These are phyloP conservation scores for Noccaea caerulescens DNA, from an alignment of 345 rosid genomes.

Conservation along the genomic window DNA sequence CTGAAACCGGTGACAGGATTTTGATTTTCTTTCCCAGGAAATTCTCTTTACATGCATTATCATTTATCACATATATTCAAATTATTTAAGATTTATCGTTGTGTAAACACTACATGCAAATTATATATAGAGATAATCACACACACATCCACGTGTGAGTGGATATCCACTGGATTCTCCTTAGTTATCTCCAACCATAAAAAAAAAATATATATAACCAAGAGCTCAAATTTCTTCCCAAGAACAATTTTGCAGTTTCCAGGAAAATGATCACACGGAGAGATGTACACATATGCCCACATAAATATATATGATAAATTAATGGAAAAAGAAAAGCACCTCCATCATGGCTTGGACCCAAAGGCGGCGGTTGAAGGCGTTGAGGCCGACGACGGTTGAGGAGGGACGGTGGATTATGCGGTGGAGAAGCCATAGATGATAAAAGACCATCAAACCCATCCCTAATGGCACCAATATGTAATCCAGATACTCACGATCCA, in stretches of 20 bases:
- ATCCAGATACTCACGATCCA: constrained; percentile 64
- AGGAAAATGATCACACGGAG: not conserved
- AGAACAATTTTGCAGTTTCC: not conserved
- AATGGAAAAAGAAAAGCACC: constrained; percentile 39
- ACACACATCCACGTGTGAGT: constrained; percentile 13
- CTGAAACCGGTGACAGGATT: constrained; percentile 6
- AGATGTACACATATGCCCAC: not conserved
- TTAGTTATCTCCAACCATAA: constrained; percentile 27
- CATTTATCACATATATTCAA: constrained; percentile 20
- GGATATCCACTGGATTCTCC: constrained; percentile 27
- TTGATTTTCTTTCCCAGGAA: constrained; percentile 7
- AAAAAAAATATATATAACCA: not conserved
- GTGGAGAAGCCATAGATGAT: constrained; percentile 78
- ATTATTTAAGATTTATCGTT: not conserved
- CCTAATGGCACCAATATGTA: constrained; percentile 68
- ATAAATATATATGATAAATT: not conserved
- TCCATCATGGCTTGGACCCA: constrained; percentile 97
- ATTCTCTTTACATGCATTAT: constrained; percentile 31
- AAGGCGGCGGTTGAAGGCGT: constrained; percentile 79
- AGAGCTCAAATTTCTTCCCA: not conserved
- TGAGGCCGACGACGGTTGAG: constrained; percentile 72
- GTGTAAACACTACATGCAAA: not conserved
- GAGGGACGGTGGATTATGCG: constrained; percentile 63
- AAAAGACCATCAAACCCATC: constrained; percentile 52
- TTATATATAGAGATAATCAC: not conserved